Evolutionary conservation across 2,329 filamentous ascomycete species (phyloP).

Genomic region (Trichoderma breve): DNA sequence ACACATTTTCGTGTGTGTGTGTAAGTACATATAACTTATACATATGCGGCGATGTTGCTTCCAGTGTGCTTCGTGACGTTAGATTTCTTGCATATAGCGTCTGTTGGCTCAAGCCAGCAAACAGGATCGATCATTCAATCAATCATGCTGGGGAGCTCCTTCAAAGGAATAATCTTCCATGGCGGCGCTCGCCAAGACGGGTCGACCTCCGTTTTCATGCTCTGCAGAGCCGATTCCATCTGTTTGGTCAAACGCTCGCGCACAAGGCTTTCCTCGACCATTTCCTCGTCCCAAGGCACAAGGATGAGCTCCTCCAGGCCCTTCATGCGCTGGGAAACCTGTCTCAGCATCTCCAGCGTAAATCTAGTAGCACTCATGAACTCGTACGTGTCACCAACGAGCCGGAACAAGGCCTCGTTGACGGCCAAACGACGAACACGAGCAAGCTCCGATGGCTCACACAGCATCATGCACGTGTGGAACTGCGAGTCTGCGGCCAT

Average conservation of each 20-base stretch:
- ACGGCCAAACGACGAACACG: slow-evolving; percentile 44
- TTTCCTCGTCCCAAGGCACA: slow-evolving; percentile 41
- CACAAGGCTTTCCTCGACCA: slow-evolving; percentile 32
- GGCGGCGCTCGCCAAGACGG: slow-evolving; percentile 35
- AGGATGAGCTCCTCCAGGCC: slow-evolving; percentile 44
- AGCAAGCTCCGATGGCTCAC: slow-evolving; percentile 41
- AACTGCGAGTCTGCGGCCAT: slow-evolving; percentile 48
- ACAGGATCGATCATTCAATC: slow-evolving; percentile 5
- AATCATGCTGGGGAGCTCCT: slow-evolving; percentile 25
- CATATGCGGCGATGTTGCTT: background rate
- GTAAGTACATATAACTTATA: background rate
- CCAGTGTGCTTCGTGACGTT: background rate
- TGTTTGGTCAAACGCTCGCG: slow-evolving; percentile 38
- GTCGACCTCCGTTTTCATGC: slow-evolving; percentile 29
- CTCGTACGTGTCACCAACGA: slow-evolving; percentile 35
- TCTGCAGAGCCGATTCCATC: slow-evolving; percentile 37
- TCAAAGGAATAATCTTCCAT: slow-evolving; percentile 40
- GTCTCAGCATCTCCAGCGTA: slow-evolving; percentile 40
- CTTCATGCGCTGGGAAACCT: slow-evolving; percentile 40
- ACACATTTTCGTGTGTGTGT: background rate
- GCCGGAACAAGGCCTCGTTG: slow-evolving; percentile 45
- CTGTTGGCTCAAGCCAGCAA: background rate
- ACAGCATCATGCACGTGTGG: slow-evolving; percentile 44
- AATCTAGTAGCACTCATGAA: slow-evolving; percentile 41
- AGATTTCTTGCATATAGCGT: background rate